These are phyloP conservation scores for Ceratocystis eucalypticola DNA, from an alignment of 2,329 filamentous ascomycete species.

Conservation along the genomic window DNA sequence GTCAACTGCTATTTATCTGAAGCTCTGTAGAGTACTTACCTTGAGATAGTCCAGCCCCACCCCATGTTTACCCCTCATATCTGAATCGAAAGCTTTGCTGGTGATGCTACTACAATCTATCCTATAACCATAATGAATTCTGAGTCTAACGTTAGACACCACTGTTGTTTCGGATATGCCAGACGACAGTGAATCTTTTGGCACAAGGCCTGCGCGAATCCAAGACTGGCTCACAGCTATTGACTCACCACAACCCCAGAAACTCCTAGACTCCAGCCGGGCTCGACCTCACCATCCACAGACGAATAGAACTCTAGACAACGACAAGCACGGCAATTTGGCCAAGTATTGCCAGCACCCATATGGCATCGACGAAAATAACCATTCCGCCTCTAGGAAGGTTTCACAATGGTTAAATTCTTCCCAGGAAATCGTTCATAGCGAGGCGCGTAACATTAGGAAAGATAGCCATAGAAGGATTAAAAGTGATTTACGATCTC, in stretches of 20 bases:
- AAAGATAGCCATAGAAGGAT: background rate
- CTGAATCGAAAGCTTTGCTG: background rate
- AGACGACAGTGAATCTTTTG: background rate
- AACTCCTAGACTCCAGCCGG: slow-evolving; percentile 17
- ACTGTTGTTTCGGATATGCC: slow-evolving; percentile 5
- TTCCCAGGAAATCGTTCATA: background rate
- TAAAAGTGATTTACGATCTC: background rate
- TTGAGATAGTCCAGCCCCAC: background rate
- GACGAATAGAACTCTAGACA: background rate
- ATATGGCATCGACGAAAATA: background rate
- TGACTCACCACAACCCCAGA: background rate
- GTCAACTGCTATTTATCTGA: no score
- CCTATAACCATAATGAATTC: background rate
- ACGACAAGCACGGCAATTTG: background rate
- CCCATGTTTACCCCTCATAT: background rate
- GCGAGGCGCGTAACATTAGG: background rate
- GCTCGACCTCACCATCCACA: background rate
- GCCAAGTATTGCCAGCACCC: background rate
- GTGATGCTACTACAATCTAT: background rate
- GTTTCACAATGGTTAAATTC: background rate
- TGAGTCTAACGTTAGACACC: background rate
- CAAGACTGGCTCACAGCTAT: slow-evolving; percentile 6
- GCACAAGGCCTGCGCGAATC: slow-evolving; percentile 17
- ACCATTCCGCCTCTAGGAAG: background rate
- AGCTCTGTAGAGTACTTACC: background rate